Evolutionary conservation across 148 eudicot genomes (phyloP).

Genomic region (Arbutus unedo): DNA sequence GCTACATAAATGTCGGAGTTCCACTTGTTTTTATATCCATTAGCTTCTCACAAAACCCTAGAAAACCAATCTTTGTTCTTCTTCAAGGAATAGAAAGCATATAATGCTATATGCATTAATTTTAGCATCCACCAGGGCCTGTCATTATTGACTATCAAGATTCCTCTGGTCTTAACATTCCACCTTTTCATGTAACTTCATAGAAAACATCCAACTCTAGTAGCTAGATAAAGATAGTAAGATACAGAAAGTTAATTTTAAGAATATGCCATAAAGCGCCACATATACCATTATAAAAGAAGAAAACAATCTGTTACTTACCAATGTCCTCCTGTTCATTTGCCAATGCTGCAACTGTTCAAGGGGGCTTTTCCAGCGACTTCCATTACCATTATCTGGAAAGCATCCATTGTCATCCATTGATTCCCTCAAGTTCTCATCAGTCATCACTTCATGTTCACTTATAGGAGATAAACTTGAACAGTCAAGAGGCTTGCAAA

Average conservation of each 20-base stretch:
- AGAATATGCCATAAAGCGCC: background rate
- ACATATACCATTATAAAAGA: background rate
- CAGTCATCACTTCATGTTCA: conserved; percentile 38
- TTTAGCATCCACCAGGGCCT: background rate
- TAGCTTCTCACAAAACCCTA: conserved; percentile 3
- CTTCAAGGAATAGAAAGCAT: background rate
- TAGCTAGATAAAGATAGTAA: background rate
- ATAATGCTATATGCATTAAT: background rate
- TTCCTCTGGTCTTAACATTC: background rate
- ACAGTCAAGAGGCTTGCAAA: conserved; percentile 78
- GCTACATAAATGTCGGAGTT: background rate
- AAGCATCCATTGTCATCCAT: conserved; percentile 27
- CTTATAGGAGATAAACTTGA: conserved; percentile 38
- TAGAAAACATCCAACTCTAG: background rate
- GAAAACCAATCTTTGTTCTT: background rate
- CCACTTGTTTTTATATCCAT: background rate
- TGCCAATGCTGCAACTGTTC: conserved; percentile 77
- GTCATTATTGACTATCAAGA: background rate
- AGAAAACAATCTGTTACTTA: conserved; percentile 15
- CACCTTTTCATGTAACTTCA: background rate
- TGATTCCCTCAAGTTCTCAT: conserved; percentile 26
- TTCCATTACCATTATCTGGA: conserved; percentile 29
- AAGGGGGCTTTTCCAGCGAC: conserved; percentile 47
- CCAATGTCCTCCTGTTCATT: conserved; percentile 64
- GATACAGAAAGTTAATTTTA: background rate